Conservation (phyloP, 352 stramenopile genomes). For the Phytophthora multivora region DNA sequence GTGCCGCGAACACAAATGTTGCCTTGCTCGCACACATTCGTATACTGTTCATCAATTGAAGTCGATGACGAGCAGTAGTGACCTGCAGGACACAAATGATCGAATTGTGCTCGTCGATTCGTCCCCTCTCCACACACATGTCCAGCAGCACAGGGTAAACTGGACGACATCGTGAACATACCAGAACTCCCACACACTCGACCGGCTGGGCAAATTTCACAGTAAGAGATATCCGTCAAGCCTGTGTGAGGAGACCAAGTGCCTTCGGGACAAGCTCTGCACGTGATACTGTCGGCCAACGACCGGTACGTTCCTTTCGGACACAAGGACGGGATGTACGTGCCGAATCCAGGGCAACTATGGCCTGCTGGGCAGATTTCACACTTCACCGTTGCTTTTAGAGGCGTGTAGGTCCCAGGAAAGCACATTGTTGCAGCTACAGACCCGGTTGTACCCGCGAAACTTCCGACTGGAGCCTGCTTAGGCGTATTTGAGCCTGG, state of each 20-base stretch:
- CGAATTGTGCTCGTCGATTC: constrained; percentile 90
- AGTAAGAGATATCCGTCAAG: constrained; percentile 94
- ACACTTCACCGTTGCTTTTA: constrained; percentile 89
- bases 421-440: constrained; percentile 96
- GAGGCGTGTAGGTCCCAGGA: constrained; percentile 95
- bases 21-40: constrained; percentile 81
- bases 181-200: constrained; percentile 91
- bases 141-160: constrained; percentile 90
- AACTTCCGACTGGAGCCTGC: constrained; percentile 93
- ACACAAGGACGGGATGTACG: constrained; percentile 96
- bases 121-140: constrained; percentile 95
- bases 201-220: constrained; percentile 94
- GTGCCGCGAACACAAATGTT: constrained; percentile 92
- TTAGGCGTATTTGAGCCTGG: constrained; percentile 87
- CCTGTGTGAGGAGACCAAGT: constrained; percentile 94
- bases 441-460: constrained; percentile 82
- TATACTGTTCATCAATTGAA: constrained; percentile 85
- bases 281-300: constrained; percentile 95
- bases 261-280: constrained; percentile 92
- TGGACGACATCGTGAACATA: constrained; percentile 88
- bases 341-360: constrained; percentile 94
- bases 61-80: constrained; percentile 91
- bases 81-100: constrained; percentile 92
- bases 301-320: constrained; percentile 93
- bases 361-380: constrained; percentile 94